Conservation (phyloP, 345 rosid species). For the Barbarea vulgaris region DNA sequence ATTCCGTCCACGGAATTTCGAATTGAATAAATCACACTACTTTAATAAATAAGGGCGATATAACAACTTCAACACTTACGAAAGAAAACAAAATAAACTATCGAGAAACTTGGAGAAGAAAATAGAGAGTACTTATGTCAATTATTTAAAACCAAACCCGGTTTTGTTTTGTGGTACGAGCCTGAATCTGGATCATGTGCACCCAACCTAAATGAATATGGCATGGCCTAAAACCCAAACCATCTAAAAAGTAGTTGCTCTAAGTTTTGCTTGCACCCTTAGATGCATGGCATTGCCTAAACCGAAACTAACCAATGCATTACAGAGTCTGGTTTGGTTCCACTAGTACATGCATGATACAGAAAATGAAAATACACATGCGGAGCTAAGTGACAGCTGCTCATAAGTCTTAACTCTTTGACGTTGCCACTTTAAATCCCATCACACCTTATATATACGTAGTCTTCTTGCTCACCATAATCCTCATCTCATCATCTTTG, state of each 20-base stretch:
- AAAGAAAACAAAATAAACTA: neutral
- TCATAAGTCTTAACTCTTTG: conserved; percentile 33
- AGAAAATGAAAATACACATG: conserved; percentile 11
- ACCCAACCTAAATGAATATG: neutral
- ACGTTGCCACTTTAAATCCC: conserved; percentile 33
- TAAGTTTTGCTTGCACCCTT: neutral
- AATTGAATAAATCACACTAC: neutral
- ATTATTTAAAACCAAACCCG: neutral
- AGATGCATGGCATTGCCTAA: neutral
- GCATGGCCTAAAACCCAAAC: neutral
- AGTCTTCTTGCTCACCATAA: conserved; percentile 39
- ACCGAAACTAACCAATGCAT: conserved; percentile 19
- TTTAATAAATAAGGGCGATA: neutral
- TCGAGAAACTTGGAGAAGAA: conserved; percentile 29
- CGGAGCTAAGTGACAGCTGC: conserved; percentile 30
- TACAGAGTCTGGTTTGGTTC: conserved; percentile 19
- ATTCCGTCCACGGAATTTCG: neutral
- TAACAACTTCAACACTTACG: neutral
- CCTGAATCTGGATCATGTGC: too few relatives aligned
- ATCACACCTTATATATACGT: conserved; percentile 38
- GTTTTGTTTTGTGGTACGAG: neutral
- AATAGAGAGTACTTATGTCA: neutral
- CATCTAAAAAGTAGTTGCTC: neutral
- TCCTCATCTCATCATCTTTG: conserved; percentile 35
- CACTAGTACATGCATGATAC: neutral